Conservation (phyloP, 1,284 basidiomycete species). For the Trichosporon sp. region DNA sequence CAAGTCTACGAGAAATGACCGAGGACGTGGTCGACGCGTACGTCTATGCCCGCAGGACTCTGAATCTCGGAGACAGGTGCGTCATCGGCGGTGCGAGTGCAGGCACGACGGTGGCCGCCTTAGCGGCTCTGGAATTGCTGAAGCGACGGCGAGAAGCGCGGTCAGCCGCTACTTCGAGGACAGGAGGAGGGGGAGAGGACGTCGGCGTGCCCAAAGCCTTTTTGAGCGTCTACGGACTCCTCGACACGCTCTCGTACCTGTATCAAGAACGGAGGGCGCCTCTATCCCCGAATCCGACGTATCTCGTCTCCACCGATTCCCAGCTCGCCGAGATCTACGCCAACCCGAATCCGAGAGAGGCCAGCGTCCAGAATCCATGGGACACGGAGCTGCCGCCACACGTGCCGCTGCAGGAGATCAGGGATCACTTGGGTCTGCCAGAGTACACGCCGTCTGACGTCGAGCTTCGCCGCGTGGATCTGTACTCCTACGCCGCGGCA, state of each 20-base stretch:
- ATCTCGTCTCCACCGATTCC: conserved; percentile 5
- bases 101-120: conserved; percentile 10
- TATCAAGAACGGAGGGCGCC: background rate
- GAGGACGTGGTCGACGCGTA: conserved; percentile 24
- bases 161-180: background rate
- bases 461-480: conserved; percentile 6
- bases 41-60: conserved; percentile 1
- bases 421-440: conserved; percentile 5
- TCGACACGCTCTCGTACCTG: conserved; percentile 10
- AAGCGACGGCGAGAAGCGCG: background rate
- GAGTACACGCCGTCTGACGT: conserved; percentile 7
- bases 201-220: background rate
- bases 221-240: conserved; percentile 14
- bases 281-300: background rate
- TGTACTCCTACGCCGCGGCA: conserved; percentile 11
- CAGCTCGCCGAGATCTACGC: background rate
- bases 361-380: conserved; percentile 10
- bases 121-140: conserved; percentile 4
- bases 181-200: background rate
- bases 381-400: conserved; percentile 12
- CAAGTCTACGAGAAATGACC: conserved; percentile 22
- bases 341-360: background rate
- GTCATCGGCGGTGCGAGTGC: conserved; percentile 24
- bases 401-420: conserved; percentile 7
- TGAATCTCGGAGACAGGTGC: conserved; percentile 16